Percentiles rank a stretch among this genome's conserved stretches.
phyloP scores from a whole-genome alignment of 1,284 basidiomycete species.

The Amylostereum areolatum region DNA sequence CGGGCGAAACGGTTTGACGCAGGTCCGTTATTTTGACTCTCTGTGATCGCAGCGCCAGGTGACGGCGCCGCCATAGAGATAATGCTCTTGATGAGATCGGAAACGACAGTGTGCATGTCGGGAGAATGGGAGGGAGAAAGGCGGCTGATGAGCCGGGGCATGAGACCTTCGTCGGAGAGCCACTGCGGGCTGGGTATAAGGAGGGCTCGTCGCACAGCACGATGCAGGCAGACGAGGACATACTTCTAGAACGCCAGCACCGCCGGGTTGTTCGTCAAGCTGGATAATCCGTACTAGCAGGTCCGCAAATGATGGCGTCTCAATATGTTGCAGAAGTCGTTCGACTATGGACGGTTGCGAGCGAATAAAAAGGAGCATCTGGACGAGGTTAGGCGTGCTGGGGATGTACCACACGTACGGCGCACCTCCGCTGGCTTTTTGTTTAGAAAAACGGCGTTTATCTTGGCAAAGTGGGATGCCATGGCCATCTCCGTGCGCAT shows the following conservation, averaged over 20 bases:
- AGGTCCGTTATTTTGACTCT: slow-evolving; percentile 59
- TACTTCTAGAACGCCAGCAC: slow-evolving; percentile 82
- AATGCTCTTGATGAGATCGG: slow-evolving; percentile 92
- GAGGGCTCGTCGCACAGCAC: slow-evolving; percentile 21
- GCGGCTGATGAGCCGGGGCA: slow-evolving; percentile 76
- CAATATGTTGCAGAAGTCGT: slow-evolving; percentile 81
- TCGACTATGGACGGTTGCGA: slow-evolving; percentile 80
- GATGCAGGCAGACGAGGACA: slow-evolving; percentile 31
- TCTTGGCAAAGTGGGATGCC: slow-evolving; percentile 84
- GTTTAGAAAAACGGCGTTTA: slow-evolving; percentile 80
- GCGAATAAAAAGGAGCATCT: slow-evolving; percentile 94
- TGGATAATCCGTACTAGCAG: slow-evolving; percentile 90
- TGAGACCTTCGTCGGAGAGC: slow-evolving; percentile 83
- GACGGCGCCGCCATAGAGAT: slow-evolving; percentile 93
- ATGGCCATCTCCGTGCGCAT: slow-evolving; percentile 72
- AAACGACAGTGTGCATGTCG: slow-evolving; percentile 82
- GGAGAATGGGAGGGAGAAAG: slow-evolving; percentile 76
- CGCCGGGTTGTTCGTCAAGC: slow-evolving; percentile 82
- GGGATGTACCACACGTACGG: slow-evolving; percentile 17
- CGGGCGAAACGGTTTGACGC: slow-evolving; percentile 85
- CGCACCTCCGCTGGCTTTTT: slow-evolving; percentile 87
- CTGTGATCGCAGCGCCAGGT: slow-evolving; percentile 64
- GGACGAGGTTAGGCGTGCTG: slow-evolving; percentile 24
- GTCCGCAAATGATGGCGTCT: slow-evolving; percentile 89
- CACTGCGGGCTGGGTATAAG: slow-evolving; percentile 52